Evolutionary conservation across 371 early-diverging fungal genomes (phyloP), one percentile per base, ranked within the genome.

Genomic region (Chytridium lagenaria): DNA sequence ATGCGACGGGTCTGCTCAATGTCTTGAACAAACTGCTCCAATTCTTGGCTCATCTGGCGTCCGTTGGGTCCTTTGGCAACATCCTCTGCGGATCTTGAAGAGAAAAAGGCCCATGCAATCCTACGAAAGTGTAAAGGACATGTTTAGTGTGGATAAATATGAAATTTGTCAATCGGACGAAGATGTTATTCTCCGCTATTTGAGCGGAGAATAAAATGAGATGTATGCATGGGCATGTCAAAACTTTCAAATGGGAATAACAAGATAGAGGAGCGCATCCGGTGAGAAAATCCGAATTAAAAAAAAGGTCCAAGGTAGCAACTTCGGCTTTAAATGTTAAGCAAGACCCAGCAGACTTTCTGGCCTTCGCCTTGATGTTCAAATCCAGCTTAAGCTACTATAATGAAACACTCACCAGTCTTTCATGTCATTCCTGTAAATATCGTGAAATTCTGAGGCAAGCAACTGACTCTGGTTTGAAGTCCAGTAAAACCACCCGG

Each of bases 1-100:
- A 89, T 51, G 34, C 79, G 72, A 36, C 81, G 83, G 23, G 74
- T 64, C 31, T 71, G 61, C 71, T 88, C 86, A 63, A 90, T 69
- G 61, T 73, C 73, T 1, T 63, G 22, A 22, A 79, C 38, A 57
- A 67, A 70, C 36, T 67, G 63, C 50, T 78, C 67, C 12, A 72
- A 52, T 26, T 76, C 76, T 1, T 30, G 36, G 16, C 31, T 70
- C 16, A 61, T 39, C 30, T 68, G 44, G 3, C 33, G 15, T 5
- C 68, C 67, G 12, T 40, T 37, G 65, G 70, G 69, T 19, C 50
- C 57, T 22, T 66, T 16, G 52, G 5, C 39, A 3, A 74, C 26
- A 10, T 23, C 33, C 15, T 67, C 73, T 34, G 59, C 59, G 37
- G 59, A 50, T 12, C 37, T 26, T 28, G 52, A 38, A 1, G 73